Percentiles rank a stretch among this genome's conserved stretches.
These are phyloP conservation scores for Amylostereum chailletii DNA, from an alignment of 1,284 basidiomycete species.

Conservation along the genomic window DNA sequence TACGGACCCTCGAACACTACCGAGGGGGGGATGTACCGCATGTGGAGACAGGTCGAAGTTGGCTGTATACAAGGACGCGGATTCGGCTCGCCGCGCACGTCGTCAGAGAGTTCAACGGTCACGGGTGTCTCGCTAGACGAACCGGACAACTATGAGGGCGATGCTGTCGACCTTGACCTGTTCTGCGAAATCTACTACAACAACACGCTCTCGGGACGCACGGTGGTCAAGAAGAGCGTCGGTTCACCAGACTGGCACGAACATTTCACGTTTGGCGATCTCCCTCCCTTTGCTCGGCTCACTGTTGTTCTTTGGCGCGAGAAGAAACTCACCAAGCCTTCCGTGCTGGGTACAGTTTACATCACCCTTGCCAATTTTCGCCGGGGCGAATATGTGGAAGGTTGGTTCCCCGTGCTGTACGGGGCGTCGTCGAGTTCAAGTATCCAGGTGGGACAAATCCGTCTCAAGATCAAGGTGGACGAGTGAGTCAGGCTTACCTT, in stretches of 20 bases:
- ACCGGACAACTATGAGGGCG: conserved; percentile 26
- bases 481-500: conserved; percentile 46
- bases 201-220: conserved; percentile 55
- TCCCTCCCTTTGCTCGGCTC: conserved; percentile 63
- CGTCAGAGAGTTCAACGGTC: background rate
- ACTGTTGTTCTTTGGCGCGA: conserved; percentile 59
- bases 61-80: conserved; percentile 62
- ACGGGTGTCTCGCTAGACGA: conserved; percentile 9
- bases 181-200: conserved; percentile 66
- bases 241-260: conserved; percentile 73
- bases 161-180: conserved; percentile 55
- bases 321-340: conserved; percentile 50
- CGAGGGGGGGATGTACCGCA: conserved; percentile 71
- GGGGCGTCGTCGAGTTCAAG: conserved; percentile 36
- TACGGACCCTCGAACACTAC: conserved; percentile 49
- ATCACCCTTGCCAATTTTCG: conserved; percentile 64
- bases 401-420: conserved; percentile 73
- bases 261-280: conserved; percentile 58
- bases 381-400: conserved; percentile 64
- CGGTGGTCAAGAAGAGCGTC: conserved; percentile 59
- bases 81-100: conserved; percentile 34
- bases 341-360: conserved; percentile 49
- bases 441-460: conserved; percentile 64
- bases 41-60: conserved; percentile 76
- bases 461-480: conserved; percentile 61